Conservation (phyloP, 2,329 filamentous ascomycete species). For the Beauveria medogensis region DNA sequence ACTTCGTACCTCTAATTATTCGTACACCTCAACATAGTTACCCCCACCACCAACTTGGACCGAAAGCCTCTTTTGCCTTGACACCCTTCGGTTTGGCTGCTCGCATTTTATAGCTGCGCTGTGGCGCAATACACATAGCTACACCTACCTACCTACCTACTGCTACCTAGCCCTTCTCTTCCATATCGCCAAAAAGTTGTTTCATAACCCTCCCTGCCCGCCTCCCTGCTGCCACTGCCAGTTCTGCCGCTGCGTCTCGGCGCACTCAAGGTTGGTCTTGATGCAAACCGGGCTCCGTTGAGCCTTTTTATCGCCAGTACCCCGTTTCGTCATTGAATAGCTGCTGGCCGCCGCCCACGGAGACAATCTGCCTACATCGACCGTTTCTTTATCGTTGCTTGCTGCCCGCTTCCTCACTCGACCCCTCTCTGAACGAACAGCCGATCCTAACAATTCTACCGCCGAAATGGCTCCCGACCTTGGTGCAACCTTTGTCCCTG, state of each 20-base stretch:
- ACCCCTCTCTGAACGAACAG: background rate
- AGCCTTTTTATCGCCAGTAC: background rate
- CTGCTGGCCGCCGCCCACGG: background rate
- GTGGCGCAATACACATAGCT: background rate
- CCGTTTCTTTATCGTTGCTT: background rate
- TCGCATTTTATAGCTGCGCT: background rate
- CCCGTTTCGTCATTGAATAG: background rate
- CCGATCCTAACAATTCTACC: background rate
- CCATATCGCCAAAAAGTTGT: background rate
- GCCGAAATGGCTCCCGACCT: conserved; percentile 19
- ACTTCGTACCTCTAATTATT: background rate
- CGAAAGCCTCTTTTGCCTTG: background rate
- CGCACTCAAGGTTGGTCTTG: background rate
- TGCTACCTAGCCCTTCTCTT: background rate
- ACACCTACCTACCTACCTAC: too few relatives aligned
- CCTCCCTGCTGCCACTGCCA: background rate
- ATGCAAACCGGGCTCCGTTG: background rate
- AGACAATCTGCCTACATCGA: background rate
- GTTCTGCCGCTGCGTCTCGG: background rate
- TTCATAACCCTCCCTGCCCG: background rate
- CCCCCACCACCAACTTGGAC: background rate
- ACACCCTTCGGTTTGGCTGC: background rate
- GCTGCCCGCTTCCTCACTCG: background rate
- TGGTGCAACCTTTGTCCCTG: conserved; percentile 51
- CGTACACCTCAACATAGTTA: background rate